Conservation (phyloP, 441 rosid species). For the Syzygium malaccense region DNA sequence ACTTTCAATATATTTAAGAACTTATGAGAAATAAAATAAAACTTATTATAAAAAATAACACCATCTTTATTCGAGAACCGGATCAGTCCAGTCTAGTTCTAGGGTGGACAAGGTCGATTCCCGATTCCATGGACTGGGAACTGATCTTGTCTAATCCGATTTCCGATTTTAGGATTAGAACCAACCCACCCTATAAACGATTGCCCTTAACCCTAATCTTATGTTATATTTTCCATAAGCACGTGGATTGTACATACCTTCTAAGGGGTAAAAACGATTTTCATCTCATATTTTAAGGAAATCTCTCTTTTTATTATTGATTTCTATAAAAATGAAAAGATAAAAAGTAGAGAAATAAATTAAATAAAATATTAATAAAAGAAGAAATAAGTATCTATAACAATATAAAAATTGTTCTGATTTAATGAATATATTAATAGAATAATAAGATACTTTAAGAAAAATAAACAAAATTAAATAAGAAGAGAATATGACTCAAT, state of each 20-base stretch:
- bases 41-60: too few species aligned
- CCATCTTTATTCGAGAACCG: too few species aligned
- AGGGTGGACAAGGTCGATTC: neutral
- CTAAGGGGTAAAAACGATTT: neutral
- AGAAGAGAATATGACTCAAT: neutral
- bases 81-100: neutral
- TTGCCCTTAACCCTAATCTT: neutral
- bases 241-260: neutral
- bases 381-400: neutral
- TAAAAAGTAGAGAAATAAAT: neutral
- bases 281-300: neutral
- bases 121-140: neutral
- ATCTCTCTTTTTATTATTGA: neutral
- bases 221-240: neutral
- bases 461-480: neutral
- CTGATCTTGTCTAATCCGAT: neutral
- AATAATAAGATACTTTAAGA: neutral
- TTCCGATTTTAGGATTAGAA: neutral
- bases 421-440: neutral
- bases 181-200: neutral
- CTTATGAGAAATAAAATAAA: neutral
- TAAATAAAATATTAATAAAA: neutral
- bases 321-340: neutral
- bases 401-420: neutral
- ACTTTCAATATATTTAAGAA: neutral